Conservation (phyloP, 192 early-diverging fungal species). For the Dimargaris xerosporica region DNA sequence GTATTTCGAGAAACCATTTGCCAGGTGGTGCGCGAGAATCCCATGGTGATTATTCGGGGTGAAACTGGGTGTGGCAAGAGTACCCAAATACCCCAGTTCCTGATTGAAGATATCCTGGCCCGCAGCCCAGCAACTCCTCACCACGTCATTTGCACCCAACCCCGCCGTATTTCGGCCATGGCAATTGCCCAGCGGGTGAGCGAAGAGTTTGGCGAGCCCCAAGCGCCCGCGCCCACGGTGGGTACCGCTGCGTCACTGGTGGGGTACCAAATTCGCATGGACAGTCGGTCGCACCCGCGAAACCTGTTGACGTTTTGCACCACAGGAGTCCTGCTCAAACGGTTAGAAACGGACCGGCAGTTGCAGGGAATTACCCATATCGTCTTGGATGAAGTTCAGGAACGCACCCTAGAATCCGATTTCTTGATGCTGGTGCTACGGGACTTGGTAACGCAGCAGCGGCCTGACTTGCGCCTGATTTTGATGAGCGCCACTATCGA, state of each 20-base stretch:
- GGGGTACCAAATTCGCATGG: constrained; percentile 62
- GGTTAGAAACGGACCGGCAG: constrained; percentile 41
- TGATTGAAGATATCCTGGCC: constrained; percentile 40
- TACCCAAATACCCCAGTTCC: constrained; percentile 69
- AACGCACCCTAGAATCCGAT: constrained; percentile 31
- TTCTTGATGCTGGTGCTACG: constrained; percentile 30
- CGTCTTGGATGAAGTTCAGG: constrained; percentile 36
- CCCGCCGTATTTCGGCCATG: constrained; percentile 63
- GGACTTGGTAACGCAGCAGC: constrained; percentile 27
- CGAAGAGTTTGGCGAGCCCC: constrained; percentile 48
- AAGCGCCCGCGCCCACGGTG: constrained; percentile 17
- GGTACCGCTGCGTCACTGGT: constrained; percentile 39
- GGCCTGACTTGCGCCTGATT: constrained; percentile 28
- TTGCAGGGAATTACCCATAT: constrained; percentile 44
- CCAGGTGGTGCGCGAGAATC: constrained; percentile 23
- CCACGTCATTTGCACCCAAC: constrained; percentile 48
- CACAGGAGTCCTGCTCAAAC: constrained; percentile 54
- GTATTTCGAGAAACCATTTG: constrained; percentile 15
- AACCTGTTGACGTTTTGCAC: constrained; percentile 63
- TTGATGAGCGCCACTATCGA: constrained; percentile 39
- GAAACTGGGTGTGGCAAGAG: constrained; percentile 46
- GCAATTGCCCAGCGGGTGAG: constrained; percentile 67
- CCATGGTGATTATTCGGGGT: constrained; percentile 27
- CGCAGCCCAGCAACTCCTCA: constrained; percentile 22
- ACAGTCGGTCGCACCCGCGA: constrained; percentile 26